These are phyloP conservation scores for Aaosphaeria arxii DNA, from an alignment of 2,329 filamentous ascomycete species.

Conservation along the genomic window DNA sequence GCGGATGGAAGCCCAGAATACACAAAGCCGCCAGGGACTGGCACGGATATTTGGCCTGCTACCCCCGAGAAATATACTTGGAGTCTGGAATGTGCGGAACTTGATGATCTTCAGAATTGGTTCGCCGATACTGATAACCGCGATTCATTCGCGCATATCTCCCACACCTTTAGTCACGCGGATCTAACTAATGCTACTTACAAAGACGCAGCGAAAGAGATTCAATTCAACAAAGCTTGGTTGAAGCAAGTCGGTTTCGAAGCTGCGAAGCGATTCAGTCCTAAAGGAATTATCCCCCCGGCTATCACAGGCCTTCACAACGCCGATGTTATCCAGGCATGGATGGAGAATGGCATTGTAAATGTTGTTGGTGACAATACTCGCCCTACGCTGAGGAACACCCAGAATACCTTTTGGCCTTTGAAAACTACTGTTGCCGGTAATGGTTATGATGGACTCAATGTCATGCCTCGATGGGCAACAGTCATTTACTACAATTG, in stretches of 20 bases:
- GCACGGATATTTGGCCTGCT: constrained; percentile 37
- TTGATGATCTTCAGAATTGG: constrained; percentile 54
- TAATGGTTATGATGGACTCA: constrained; percentile 57
- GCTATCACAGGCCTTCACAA: constrained; percentile 64
- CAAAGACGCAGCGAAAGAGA: constrained; percentile 55
- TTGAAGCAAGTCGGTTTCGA: constrained; percentile 52
- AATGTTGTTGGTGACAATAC: constrained; percentile 65
- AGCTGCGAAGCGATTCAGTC: constrained; percentile 47
- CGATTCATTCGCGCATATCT: constrained; percentile 57
- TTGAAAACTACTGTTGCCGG: constrained; percentile 49
- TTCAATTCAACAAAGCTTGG: constrained; percentile 61
- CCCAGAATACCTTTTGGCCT: constrained; percentile 54
- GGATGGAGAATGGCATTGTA: constrained; percentile 58
- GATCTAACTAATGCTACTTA: constrained; percentile 61
- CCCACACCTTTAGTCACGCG: constrained; percentile 61
- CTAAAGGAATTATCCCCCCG: constrained; percentile 58
- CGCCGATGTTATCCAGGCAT: constrained; percentile 59
- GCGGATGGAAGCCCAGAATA: constrained; percentile 45
- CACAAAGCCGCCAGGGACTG: constrained; percentile 41
- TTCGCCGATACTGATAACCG: constrained; percentile 50
- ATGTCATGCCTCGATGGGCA: constrained; percentile 59
- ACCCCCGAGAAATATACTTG: constrained; percentile 47
- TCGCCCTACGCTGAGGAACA: constrained; percentile 53
- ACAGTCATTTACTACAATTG: constrained; percentile 66
- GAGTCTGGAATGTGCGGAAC: constrained; percentile 48